Percentiles rank a stretch among this genome's conserved stretches.
Conservation (phyloP, 2,329 filamentous ascomycete genomes). For the Rachicladosporium sp. region DNA sequence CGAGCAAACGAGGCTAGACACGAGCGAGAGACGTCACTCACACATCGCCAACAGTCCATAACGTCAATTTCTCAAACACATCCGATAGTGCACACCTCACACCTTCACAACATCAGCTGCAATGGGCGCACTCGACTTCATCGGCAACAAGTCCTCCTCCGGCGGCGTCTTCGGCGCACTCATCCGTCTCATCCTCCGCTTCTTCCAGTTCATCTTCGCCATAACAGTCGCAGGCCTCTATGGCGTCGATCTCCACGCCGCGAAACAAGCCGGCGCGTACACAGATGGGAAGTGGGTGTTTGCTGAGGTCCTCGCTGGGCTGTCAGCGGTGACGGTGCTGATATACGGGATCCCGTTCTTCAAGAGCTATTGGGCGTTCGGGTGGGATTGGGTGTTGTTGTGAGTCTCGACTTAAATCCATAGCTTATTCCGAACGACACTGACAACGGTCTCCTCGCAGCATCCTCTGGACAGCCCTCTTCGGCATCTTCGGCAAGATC, state of each 20-base stretch:
- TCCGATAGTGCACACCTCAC: too few relatives aligned
- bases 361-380: conserved; percentile 41
- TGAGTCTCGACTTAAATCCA: conserved; percentile 12
- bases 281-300: conserved; percentile 65
- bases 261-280: conserved; percentile 38
- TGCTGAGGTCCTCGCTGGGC: conserved; percentile 55
- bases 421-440: background rate
- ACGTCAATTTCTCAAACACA: too few relatives aligned
- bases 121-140: conserved; percentile 17
- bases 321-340: conserved; percentile 49
- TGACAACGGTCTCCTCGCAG: conserved; percentile 11
- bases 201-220: conserved; percentile 64
- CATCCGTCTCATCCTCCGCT: conserved; percentile 51
- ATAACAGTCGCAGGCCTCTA: conserved; percentile 71
- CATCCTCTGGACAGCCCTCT: conserved; percentile 68
- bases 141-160: conserved; percentile 14
- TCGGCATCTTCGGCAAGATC: conserved; percentile 72
- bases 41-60: too few relatives aligned
- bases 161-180: conserved; percentile 30
- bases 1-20: too few relatives aligned
- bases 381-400: conserved; percentile 61
- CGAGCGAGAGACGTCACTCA: too few relatives aligned
- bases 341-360: conserved; percentile 55
- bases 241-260: conserved; percentile 51
- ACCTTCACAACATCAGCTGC: background rate